Base-by-base conservation (phyloP, 371 early-diverging fungal species). In the Circinella minor region DNA sequence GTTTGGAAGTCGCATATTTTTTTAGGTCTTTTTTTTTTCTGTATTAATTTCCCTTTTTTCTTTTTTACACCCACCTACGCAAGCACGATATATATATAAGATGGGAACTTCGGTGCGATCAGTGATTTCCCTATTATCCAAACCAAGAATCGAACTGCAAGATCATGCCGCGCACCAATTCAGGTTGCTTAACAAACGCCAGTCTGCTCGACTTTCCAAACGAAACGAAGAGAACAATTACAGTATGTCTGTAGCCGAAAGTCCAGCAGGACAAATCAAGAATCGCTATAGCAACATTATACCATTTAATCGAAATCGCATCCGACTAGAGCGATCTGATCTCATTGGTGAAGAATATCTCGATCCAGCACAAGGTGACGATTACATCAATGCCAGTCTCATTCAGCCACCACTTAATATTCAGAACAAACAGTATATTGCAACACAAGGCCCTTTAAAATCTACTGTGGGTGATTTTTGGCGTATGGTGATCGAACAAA, bases 381-480 rank as follows among this genome's bases (percentile, higher is more conserved):
- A 92, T 73, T 97, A 96, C 78, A 95, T 96, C 76, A 97, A 97
- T 80, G 92, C 92, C 39, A 90, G 89, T 65, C 86, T 78, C 67
- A 85, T 92, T 43, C 62, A 68, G 43, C 70, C 85, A 63, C 88
- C 88, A 4, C 73, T 72, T 27, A 68, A 77, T 49, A 68, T 77
- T 17, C 63, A 70, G 9, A 65, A 43, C 43, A 43, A 72, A 18
- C 68, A 72, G 34, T 98, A 95, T 73, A 96, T 98, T 65, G 94
- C 94, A 4, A 89, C 96, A 3, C 99, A 98, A 78, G 99, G 96
- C 0, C 98, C 99, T 9, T 74, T 95, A 15, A 80, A 81, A 3
- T 74, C 84, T 39, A 96, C 97, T 0, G 72, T 91, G 20, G 79
- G 84, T 18, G 96, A 94, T 70, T 98, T 98, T 71, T 98, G 98